Conservation (phyloP, 192 early-diverging fungal species). For the Coemansia sp. region DNA sequence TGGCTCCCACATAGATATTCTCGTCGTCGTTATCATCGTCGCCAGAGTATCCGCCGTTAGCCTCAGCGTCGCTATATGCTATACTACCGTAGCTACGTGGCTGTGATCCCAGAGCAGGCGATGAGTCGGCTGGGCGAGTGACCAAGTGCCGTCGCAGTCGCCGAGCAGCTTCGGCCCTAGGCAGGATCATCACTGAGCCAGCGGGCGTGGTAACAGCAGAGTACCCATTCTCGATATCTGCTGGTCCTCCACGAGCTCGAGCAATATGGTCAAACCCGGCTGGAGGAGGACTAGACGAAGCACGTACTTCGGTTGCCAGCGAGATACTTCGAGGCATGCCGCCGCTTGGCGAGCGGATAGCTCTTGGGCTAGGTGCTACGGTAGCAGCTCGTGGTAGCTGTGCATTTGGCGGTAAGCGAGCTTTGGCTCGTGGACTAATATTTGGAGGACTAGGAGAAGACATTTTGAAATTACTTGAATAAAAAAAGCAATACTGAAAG, state of each 20-base stretch:
- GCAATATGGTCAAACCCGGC: not conserved
- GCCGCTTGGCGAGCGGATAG: slow-evolving; percentile 15
- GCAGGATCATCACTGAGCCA: slow-evolving; percentile 36
- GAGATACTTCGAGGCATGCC: slow-evolving; percentile 21
- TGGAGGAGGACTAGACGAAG: slow-evolving; percentile 27
- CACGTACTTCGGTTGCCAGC: slow-evolving; percentile 37
- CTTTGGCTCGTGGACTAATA: not conserved
- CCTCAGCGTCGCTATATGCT: slow-evolving; percentile 24
- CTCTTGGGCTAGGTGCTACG: slow-evolving; percentile 7
- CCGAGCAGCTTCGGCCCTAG: slow-evolving; percentile 59
- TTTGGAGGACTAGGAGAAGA: slow-evolving; percentile 10
- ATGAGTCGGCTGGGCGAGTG: slow-evolving; percentile 52
- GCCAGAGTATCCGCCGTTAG: slow-evolving; percentile 16
- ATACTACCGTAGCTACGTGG: slow-evolving; percentile 49
- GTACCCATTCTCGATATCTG: slow-evolving; percentile 20
- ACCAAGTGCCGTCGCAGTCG: slow-evolving; percentile 74
- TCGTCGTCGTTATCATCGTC: slow-evolving; percentile 27
- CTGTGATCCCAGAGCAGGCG: slow-evolving; percentile 40
- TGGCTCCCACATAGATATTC: not conserved
- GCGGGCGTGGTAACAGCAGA: not conserved
- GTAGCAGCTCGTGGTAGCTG: slow-evolving; percentile 23
- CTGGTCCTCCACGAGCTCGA: not conserved
- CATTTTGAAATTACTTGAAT: not conserved
- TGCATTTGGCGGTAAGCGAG: slow-evolving; percentile 38
- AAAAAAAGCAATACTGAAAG: not conserved